These are phyloP conservation scores for Apophysomyces elegans DNA, from an alignment of 371 early-diverging fungal species.

Conservation along the genomic window DNA sequence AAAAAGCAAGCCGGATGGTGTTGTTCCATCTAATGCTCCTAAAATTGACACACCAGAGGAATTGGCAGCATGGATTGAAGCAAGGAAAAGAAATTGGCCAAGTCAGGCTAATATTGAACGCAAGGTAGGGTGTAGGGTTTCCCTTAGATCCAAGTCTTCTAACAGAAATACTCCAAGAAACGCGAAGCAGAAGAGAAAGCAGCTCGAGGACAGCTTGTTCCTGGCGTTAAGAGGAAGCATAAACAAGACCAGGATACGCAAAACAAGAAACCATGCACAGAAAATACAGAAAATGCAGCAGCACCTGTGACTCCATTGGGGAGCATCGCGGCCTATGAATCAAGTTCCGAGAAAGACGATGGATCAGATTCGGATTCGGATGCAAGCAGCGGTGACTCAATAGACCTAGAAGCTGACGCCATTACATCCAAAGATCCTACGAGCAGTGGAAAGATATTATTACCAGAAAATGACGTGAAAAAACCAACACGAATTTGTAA, in stretches of 20 bases:
- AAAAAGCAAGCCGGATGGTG: conserved; percentile 41
- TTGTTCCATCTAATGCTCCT: conserved; percentile 50
- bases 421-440: conserved; percentile 60
- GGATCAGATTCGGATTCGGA: conserved; percentile 6
- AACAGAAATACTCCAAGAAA: conserved; percentile 12
- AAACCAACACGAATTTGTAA: conserved; percentile 40
- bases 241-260: conserved; percentile 1
- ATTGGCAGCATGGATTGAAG: conserved; percentile 70
- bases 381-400: conserved; percentile 30
- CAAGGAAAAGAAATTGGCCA: conserved; percentile 71
- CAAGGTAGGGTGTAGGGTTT: conserved; percentile 42
- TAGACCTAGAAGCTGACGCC: conserved; percentile 59
- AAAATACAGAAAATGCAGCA: conserved; percentile 16
- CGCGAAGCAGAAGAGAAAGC: conserved; percentile 32
- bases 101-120: conserved; percentile 58
- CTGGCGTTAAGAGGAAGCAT: conserved; percentile 8
- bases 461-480: conserved; percentile 31
- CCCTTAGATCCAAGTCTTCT: not conserved
- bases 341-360: conserved; percentile 20
- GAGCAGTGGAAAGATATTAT: conserved; percentile 41
- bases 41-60: conserved; percentile 63
- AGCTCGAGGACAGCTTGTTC: conserved; percentile 35
- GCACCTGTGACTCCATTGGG: conserved; percentile 19
- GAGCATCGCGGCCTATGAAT: conserved; percentile 36
- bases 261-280: not conserved